These are phyloP conservation scores for Plectosphaerella sp. DNA, from an alignment of 2,329 filamentous ascomycete genomes.

Conservation along the genomic window DNA sequence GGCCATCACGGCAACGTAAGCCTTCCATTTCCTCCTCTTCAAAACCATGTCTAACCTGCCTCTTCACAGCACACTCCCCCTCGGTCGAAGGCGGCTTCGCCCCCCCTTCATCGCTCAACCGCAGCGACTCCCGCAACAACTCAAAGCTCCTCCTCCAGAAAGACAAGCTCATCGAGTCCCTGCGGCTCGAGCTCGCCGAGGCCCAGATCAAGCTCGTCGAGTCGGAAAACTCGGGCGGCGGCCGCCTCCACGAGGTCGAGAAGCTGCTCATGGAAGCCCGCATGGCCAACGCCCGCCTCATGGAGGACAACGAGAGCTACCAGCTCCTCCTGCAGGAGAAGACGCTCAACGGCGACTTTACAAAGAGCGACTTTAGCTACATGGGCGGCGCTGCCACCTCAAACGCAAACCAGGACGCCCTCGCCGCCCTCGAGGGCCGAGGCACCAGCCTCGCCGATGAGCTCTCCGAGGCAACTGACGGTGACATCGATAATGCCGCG, in stretches of 20 bases:
- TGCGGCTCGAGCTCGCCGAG: conserved; percentile 89
- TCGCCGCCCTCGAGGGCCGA: conserved; percentile 59
- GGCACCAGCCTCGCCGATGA: conserved; percentile 77
- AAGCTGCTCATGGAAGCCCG: conserved; percentile 84
- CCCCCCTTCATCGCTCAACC: conserved; percentile 76
- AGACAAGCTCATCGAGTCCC: conserved; percentile 90
- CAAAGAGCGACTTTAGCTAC: conserved; percentile 75
- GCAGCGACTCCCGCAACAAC: conserved; percentile 84
- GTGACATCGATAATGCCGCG: conserved; percentile 55
- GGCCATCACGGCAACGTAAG: conserved; percentile 56
- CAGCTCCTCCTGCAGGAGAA: conserved; percentile 91
- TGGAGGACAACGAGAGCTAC: conserved; percentile 99
- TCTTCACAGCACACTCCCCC: conserved; percentile 45
- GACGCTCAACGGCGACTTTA: conserved; percentile 91
- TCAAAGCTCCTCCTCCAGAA: conserved; percentile 91
- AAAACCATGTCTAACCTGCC: conserved; percentile 2
- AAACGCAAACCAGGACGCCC: conserved; percentile 56
- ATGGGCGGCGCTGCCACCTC: conserved; percentile 38
- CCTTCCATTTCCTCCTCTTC: not conserved
- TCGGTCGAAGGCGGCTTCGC: conserved; percentile 77
- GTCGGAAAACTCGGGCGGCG: conserved; percentile 87
- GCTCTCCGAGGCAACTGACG: conserved; percentile 65
- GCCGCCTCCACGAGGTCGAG: conserved; percentile 84
- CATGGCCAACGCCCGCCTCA: conserved; percentile 90
- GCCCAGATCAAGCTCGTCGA: conserved; percentile 94